Evolutionary conservation across 2,329 filamentous ascomycete genomes (phyloP).

Genomic region (Botrytis squamosa): DNA sequence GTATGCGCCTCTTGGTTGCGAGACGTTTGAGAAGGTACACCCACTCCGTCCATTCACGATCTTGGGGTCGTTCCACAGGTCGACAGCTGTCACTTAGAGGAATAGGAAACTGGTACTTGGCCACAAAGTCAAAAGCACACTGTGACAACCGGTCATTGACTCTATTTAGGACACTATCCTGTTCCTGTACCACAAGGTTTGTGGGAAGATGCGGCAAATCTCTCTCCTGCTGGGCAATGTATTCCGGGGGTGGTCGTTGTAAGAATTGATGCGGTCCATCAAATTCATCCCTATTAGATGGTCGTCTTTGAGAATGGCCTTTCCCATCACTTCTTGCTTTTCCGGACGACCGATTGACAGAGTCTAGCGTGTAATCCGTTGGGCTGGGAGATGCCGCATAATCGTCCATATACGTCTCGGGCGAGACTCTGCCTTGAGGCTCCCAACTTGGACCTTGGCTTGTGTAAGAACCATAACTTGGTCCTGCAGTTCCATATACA

Average conservation of each 20-base stretch:
- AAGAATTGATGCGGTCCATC: slow-evolving; percentile 84
- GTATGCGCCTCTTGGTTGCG: slow-evolving; percentile 82
- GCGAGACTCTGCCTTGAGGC: slow-evolving; percentile 38
- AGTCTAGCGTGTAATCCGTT: slow-evolving; percentile 60
- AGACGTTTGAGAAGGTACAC: slow-evolving; percentile 82
- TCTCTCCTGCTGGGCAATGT: slow-evolving; percentile 73
- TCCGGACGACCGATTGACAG: slow-evolving; percentile 44
- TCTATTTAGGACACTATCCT: slow-evolving; percentile 75
- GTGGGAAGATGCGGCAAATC: slow-evolving; percentile 80
- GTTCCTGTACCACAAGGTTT: slow-evolving; percentile 78
- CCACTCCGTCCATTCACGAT: slow-evolving; percentile 90
- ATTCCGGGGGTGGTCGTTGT: slow-evolving; percentile 67
- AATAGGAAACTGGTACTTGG: slow-evolving; percentile 88
- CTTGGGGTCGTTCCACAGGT: slow-evolving; percentile 69
- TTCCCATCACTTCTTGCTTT: slow-evolving; percentile 51
- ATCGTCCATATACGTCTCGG: slow-evolving; percentile 39
- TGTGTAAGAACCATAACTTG: slow-evolving; percentile 35
- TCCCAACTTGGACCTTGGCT: slow-evolving; percentile 37
- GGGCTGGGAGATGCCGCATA: slow-evolving; percentile 56
- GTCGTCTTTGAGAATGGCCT: slow-evolving; percentile 53
- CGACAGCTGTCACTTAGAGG: slow-evolving; percentile 76
- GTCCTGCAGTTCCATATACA: slow-evolving; percentile 36
- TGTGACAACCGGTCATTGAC: slow-evolving; percentile 83
- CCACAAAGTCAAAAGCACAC: slow-evolving; percentile 87
- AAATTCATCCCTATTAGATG: slow-evolving; percentile 84